Evolutionary conservation across 352 stramenopile genomes (phyloP).

Genomic region (Phytophthora hybrid): DNA sequence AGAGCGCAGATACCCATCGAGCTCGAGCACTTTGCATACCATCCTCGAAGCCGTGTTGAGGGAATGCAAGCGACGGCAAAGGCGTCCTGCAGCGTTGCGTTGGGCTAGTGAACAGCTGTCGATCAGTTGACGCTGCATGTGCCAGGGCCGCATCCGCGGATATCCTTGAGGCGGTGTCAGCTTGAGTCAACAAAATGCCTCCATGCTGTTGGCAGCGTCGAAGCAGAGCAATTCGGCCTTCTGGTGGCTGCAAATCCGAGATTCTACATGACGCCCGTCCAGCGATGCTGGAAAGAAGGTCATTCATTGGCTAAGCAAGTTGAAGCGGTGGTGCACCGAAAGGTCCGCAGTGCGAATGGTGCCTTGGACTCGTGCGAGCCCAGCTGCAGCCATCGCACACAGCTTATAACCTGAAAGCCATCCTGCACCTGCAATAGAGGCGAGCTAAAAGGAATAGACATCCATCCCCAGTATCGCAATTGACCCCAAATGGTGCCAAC

Average conservation of each 20-base stretch:
- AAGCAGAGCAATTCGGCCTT: not conserved
- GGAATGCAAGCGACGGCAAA: constrained; percentile 20
- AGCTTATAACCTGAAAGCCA: not conserved
- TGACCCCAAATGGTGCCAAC: not conserved
- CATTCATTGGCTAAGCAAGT: not conserved
- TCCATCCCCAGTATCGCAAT: not conserved
- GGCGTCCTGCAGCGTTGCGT: constrained; percentile 8
- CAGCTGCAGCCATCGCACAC: not conserved
- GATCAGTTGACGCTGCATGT: constrained; percentile 28
- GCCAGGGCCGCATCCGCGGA: constrained; percentile 7
- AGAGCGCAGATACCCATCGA: constrained; percentile 23
- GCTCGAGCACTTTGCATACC: not conserved
- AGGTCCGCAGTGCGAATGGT: not conserved
- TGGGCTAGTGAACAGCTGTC: constrained; percentile 23
- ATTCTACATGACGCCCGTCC: constrained; percentile 22
- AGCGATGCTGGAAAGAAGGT: not conserved
- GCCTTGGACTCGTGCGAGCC: not conserved
- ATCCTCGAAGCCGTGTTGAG: constrained; percentile 16
- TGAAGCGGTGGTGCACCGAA: not conserved
- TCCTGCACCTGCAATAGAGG: not conserved
- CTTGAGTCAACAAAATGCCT: not conserved
- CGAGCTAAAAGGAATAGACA: not conserved
- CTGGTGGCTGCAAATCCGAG: constrained; percentile 16
- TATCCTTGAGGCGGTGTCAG: constrained; percentile 28
- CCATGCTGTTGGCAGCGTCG: not conserved